Base-by-base conservation (phyloP, 192 early-diverging fungal genomes). In the Backusella sp. region DNA sequence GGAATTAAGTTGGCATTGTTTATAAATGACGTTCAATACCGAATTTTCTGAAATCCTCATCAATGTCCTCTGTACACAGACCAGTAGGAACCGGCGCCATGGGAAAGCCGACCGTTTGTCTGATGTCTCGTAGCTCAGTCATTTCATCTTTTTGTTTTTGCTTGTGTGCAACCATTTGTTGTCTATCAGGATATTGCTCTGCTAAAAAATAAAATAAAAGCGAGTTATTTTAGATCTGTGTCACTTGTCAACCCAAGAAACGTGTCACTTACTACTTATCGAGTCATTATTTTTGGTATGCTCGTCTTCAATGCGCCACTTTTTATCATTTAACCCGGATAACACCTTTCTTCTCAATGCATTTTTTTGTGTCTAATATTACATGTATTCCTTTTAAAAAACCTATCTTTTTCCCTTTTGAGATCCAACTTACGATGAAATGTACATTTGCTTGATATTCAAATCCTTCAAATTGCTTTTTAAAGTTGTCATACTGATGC, bases 401-500 rank as follows among this genome's bases (percentile, higher is more conserved):
- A 4, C n/a, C 52, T 6, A 9, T 62, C 4, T 62, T 19, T 62
- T 8, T 28, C 9, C 12, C 23, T 23, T 23, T 23, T 23, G 9
- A 39, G 9, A 12, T 39, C 9, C 11, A 8, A 11, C 23, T 79
- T 76, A 83, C 82, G 32, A 79, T 66, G 71, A 79, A 83, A 67
- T 83, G 82, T 11, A 83, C 71, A 62, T 88, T 81, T 6, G 87
- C 87, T 74, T 83, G 79, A 49, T 88, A 88, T 49, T 84, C 82
- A 17, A 81, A 67, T 9, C 85, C 80, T 65, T 84, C 81, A 65
- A 73, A 84, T 4, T 83, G 76, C 28, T 68, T 74, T 36, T 83
- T 76, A 41, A 79, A 85, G 42, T 84, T 84, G 17, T 75, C 76
- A 1, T 80, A 79, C 73, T 84, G 75, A 75, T 84, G 83, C 73